A percentile compares a stretch with the other conserved stretches of the same genome.
Conservation (phyloP, 2,329 filamentous ascomycete genomes). For the Paecilomyces sp. region DNA sequence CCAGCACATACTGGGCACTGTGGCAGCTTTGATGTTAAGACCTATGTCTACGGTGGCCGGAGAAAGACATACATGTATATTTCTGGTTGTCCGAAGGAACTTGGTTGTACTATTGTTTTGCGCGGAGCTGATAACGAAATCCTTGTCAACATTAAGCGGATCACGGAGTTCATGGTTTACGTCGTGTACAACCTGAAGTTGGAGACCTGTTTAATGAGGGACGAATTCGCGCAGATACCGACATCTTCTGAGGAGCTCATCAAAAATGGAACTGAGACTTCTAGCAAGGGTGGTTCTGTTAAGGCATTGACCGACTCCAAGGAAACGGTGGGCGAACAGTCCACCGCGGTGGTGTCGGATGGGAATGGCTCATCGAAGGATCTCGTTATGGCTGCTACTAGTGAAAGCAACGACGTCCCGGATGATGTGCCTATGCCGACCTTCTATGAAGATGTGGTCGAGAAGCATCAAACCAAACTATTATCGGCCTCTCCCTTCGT, state of each 20-base stretch:
- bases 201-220: conserved; percentile 87
- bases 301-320: conserved; percentile 1
- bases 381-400: conserved; percentile 7
- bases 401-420: conserved; percentile 48
- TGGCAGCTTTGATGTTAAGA: conserved; percentile 88
- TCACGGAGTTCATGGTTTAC: conserved; percentile 98
- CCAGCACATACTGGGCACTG: conserved; percentile 71
- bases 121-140: conserved; percentile 68
- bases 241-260: conserved; percentile 47
- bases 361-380: conserved; percentile 10
- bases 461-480: conserved; percentile 86
- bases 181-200: conserved; percentile 97
- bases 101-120: conserved; percentile 91
- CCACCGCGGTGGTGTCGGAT: conserved; percentile 10
- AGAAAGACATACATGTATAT: conserved; percentile 97
- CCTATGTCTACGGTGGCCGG: conserved; percentile 74
- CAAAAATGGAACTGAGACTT: conserved; percentile 8
- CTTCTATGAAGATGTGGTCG: conserved; percentile 91
- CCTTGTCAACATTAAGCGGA: conserved; percentile 75
- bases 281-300: conserved; percentile 3
- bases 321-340: conserved; percentile 5
- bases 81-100: conserved; percentile 78
- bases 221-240: conserved; percentile 83
- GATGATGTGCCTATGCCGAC: conserved; percentile 80
- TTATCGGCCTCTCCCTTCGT: conserved; percentile 94